These are phyloP conservation scores for Loxodes magnus DNA, from an alignment of 73 alveolate species.

Conservation along the genomic window DNA sequence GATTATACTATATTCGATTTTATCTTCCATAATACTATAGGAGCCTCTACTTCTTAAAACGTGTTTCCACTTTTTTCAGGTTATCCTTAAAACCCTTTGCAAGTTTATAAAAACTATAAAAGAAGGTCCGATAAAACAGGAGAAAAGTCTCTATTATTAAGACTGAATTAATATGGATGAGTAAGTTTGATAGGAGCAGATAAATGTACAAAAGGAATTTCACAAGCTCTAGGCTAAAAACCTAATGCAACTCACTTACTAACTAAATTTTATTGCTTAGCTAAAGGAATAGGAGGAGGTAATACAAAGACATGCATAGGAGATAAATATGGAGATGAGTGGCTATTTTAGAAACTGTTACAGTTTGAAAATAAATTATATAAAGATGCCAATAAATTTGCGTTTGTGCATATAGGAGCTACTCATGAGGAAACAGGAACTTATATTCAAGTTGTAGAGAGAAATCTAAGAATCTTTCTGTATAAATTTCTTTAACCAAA, in stretches of 20 bases:
- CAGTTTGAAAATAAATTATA: not conserved
- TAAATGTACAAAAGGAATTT: not conserved
- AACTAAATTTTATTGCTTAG: not conserved
- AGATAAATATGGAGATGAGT: not conserved
- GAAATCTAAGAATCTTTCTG: not conserved
- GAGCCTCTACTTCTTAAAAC: not conserved
- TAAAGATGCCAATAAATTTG: not conserved
- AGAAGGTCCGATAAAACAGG: not conserved
- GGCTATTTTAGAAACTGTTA: not conserved
- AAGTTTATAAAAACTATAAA: not conserved
- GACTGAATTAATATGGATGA: not conserved
- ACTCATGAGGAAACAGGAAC: constrained; percentile 9
- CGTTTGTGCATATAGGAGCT: not conserved
- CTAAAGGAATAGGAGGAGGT: not conserved
- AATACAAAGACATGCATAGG: constrained; percentile 2
- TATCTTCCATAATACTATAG: not conserved
- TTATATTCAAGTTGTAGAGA: not conserved
- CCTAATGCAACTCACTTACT: not conserved
- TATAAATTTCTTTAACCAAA: not conserved
- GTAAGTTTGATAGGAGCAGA: constrained; percentile 5
- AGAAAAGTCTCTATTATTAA: not conserved
- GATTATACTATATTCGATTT: not conserved
- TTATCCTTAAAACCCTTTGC: not conserved
- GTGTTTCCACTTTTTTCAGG: constrained; percentile 1
- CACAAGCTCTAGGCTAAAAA: not conserved